Evolutionary conservation across 352 stramenopile species (phyloP).

Genomic region (Peronospora farinosa): DNA sequence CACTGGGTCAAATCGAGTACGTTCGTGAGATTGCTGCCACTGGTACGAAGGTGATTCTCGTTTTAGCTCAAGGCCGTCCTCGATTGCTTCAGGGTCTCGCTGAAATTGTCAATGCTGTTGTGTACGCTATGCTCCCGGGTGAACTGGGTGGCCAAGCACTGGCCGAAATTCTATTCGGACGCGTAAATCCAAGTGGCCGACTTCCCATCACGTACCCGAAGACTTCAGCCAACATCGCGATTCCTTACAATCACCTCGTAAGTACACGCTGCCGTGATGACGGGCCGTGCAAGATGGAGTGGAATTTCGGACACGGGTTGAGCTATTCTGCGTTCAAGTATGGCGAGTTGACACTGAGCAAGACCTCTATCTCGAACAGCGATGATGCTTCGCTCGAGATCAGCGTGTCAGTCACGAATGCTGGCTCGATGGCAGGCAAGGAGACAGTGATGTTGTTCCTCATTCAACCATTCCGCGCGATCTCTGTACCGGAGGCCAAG

Average conservation of each 20-base stretch:
- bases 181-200: slow-evolving; percentile 73
- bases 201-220: slow-evolving; percentile 83
- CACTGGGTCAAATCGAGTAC: slow-evolving; percentile 71
- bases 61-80: slow-evolving; percentile 73
- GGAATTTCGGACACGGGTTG: slow-evolving; percentile 57
- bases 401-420: slow-evolving; percentile 65
- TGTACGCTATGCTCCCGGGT: slow-evolving; percentile 76
- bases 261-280: slow-evolving; percentile 39
- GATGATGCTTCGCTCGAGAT: slow-evolving; percentile 29
- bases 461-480: slow-evolving; percentile 49
- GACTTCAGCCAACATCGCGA: slow-evolving; percentile 42
- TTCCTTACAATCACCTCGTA: slow-evolving; percentile 69
- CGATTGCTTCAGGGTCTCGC: slow-evolving; percentile 60
- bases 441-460: slow-evolving; percentile 80
- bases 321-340: slow-evolving; percentile 69
- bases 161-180: slow-evolving; percentile 79
- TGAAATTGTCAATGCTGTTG: slow-evolving; percentile 54
- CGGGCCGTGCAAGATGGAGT: slow-evolving; percentile 45
- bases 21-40: slow-evolving; percentile 61
- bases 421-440: slow-evolving; percentile 47
- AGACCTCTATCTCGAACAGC: slow-evolving; percentile 24
- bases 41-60: slow-evolving; percentile 73
- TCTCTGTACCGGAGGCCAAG: slow-evolving; percentile 70
- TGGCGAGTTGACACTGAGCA: slow-evolving; percentile 33
- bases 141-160: slow-evolving; percentile 78